Base-by-base conservation (phyloP, 257 asterid genomes). In the Nicotiana obtusifolia region DNA sequence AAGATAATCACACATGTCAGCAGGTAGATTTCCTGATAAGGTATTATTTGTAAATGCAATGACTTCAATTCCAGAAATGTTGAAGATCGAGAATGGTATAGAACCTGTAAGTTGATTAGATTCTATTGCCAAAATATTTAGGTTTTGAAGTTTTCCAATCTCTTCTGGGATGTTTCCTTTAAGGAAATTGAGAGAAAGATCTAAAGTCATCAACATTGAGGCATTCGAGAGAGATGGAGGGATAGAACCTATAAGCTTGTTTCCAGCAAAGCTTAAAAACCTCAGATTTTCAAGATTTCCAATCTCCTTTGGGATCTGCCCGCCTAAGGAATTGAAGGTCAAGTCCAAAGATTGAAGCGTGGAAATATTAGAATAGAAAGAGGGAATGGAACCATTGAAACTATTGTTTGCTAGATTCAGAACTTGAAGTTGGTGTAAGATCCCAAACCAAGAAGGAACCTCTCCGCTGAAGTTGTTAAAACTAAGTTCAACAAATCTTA, bases 391-490 rank as follows among this genome's bases (percentile, higher is more conserved):
- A 71, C 87, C 84, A 15, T 66, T 64, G 61, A 81, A 81, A 24
- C 61, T n/a, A 35, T 84, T 82, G 15, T n/a, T n/a, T n/a, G n/a
- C n/a, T n/a, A n/a, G n/a, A n/a, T n/a, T n/a, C n/a, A n/a, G 61
- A 30, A 64, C 80, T 64, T 80, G 64, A 60, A 86, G 76, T 24
- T 76, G 33, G 6, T 82, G 83, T 57, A 83, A 80, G 79, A 47
- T 11, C 44, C 69, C 62, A 22, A 83, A 52, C 83, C 85, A 86
- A 35, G 71, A 16, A 17, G 84, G 88, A 49, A 86, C 49, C 44
- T 66, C 83, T 24, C 86, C 88, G 19, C 76, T 65, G 15, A 86
- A 52, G 84, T 64, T 47, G 81, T 86, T 85, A 79, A 64, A 76
- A 28, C 49, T 77, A 20, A 53, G 22, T 64, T 67, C 62, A 17